Conservation (phyloP, 2,329 filamentous ascomycete species). For the Monilinia polystroma region DNA sequence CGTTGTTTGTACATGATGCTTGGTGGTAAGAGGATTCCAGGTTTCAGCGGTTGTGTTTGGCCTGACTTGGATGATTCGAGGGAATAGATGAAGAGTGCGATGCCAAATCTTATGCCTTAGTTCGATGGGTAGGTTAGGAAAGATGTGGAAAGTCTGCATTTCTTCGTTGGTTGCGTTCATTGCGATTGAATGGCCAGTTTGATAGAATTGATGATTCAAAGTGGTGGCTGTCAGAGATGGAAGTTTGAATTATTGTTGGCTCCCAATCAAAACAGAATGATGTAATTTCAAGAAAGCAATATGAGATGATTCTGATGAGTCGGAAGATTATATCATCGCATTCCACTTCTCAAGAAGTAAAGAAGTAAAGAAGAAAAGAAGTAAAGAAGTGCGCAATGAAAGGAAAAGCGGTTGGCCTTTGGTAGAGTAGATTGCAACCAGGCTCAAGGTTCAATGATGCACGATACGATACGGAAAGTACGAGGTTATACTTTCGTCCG, state of each 20-base stretch:
- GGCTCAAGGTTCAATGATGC: neutral
- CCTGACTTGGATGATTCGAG: slow-evolving; percentile 18
- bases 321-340: neutral
- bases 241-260: neutral
- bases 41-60: neutral
- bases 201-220: neutral
- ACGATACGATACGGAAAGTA: neutral
- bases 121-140: neutral
- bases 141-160: neutral
- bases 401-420: neutral
- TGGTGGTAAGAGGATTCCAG: slow-evolving; percentile 15
- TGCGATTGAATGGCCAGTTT: neutral
- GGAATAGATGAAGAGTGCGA: neutral
- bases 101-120: neutral
- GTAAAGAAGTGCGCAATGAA: neutral
- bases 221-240: neutral
- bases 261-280: neutral
- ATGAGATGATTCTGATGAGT: neutral
- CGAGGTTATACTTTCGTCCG: neutral
- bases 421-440: neutral
- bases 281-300: neutral
- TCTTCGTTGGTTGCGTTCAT: neutral
- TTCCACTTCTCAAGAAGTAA: neutral
- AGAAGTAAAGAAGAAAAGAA: neutral
- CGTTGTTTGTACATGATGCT: slow-evolving; percentile 1